These are phyloP conservation scores for Cornus suecica DNA, from an alignment of 148 eudicot genomes.

Conservation along the genomic window DNA sequence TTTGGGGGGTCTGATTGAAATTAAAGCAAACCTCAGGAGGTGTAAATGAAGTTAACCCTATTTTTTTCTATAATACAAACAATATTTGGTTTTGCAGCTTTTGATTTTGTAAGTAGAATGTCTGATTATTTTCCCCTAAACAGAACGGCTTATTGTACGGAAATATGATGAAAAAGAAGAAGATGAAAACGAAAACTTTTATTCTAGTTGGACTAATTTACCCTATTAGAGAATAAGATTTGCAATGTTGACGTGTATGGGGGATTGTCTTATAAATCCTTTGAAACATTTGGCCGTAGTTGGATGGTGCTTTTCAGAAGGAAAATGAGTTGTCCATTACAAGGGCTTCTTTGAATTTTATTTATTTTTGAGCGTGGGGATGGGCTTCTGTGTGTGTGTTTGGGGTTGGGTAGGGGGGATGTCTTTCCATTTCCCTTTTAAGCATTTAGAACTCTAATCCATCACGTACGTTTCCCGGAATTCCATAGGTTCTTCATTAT, in stretches of 20 bases:
- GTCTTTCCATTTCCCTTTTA: not conserved
- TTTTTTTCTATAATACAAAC: no score
- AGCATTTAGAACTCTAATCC: not conserved
- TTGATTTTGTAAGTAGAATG: not conserved
- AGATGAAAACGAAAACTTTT: not conserved
- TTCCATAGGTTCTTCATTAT: slow-evolving; percentile 77
- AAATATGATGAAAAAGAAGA: not conserved
- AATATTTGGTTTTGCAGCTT: not conserved
- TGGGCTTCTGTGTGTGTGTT: not conserved
- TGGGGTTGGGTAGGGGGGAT: no score
- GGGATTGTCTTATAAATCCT: not conserved
- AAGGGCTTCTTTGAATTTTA: not conserved
- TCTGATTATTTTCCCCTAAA: no score
- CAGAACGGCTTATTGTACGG: no score
- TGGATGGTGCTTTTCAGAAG: not conserved
- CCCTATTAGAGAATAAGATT: not conserved
- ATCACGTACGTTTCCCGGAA: slow-evolving; percentile 14
- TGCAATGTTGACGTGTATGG: not conserved
- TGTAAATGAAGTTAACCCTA: no score
- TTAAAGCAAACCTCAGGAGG: no score
- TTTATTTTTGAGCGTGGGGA: not conserved
- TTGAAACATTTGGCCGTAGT: not conserved
- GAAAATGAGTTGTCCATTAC: not conserved
- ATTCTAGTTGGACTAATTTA: not conserved
- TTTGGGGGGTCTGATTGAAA: no score